Percentiles rank a stretch among this genome's conserved stretches.
These are phyloP conservation scores for Solanum chacoense DNA, from an alignment of 305 asterid species.

Conservation along the genomic window DNA sequence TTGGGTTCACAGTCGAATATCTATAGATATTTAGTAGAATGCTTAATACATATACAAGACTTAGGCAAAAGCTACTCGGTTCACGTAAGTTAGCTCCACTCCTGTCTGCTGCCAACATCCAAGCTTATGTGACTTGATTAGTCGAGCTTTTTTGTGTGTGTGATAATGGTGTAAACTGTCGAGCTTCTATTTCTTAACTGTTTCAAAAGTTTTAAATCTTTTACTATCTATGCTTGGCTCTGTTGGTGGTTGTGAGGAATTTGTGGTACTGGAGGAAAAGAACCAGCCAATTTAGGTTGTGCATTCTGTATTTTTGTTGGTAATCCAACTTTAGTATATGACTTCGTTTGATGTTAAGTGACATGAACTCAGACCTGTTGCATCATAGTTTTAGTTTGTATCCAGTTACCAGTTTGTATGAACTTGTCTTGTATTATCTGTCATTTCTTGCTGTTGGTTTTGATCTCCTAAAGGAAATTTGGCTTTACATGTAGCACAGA, in stretches of 20 bases:
- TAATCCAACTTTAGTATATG: neutral
- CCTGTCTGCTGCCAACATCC: neutral
- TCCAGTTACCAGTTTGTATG: neutral
- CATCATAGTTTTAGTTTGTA: neutral
- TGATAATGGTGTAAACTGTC: neutral
- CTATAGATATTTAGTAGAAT: neutral
- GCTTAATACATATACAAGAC: neutral
- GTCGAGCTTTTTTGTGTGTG: neutral
- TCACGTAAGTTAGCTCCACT: neutral
- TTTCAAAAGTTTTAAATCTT: neutral
- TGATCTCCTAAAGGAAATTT: neutral
- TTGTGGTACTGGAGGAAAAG: neutral
- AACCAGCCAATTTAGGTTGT: neutral
- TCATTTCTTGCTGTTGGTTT: neutral
- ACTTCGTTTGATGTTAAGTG: neutral
- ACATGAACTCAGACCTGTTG: neutral
- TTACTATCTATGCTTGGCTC: neutral
- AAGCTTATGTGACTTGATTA: neutral
- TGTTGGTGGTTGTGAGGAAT: neutral
- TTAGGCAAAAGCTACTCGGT: neutral
- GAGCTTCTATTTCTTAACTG: neutral
- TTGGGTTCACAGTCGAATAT: neutral
- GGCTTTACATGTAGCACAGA: conserved; percentile 26
- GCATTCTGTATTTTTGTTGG: neutral
- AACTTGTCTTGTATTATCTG: neutral